These are phyloP conservation scores for Floccularia luteovirens DNA, from an alignment of 768 basidiomycete species.

Conservation along the genomic window DNA sequence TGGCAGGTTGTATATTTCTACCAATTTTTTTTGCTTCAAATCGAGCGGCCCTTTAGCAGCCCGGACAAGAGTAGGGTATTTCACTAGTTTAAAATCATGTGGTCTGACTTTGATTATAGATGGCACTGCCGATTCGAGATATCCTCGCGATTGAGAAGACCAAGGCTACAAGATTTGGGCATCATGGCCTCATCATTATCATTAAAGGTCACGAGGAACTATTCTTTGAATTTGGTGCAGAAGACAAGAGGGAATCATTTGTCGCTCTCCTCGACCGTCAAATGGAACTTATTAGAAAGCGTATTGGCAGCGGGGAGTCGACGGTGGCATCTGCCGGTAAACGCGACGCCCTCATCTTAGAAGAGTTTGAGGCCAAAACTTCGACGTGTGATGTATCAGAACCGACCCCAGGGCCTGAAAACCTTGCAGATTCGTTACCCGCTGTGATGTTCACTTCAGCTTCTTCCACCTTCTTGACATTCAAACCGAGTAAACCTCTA, in stretches of 20 bases:
- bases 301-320: slow-evolving; percentile 36
- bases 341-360: slow-evolving; percentile 71
- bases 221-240: slow-evolving; percentile 88
- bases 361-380: slow-evolving; percentile 66
- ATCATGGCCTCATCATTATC: slow-evolving; percentile 83
- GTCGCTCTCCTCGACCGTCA: slow-evolving; percentile 69
- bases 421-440: slow-evolving; percentile 62
- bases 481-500: slow-evolving; percentile 81
- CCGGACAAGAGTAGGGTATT: slow-evolving; percentile 69
- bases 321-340: slow-evolving; percentile 41
- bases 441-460: slow-evolving; percentile 96
- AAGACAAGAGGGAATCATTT: slow-evolving; percentile 76
- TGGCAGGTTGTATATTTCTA: slow-evolving; percentile 87
- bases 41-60: slow-evolving; percentile 73
- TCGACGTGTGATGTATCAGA: slow-evolving; percentile 29
- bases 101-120: slow-evolving; percentile 37
- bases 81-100: not conserved
- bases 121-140: slow-evolving; percentile 91
- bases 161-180: slow-evolving; percentile 84
- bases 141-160: slow-evolving; percentile 78
- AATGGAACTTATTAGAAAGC: slow-evolving; percentile 62
- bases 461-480: slow-evolving; percentile 94
- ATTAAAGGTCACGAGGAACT: slow-evolving; percentile 96
- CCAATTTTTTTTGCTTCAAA: slow-evolving; percentile 91
- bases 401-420: slow-evolving; percentile 41